Percentiles rank a stretch among this genome's conserved stretches.
Conservation (phyloP, 1,284 basidiomycete species). For the Moesziomyces aphidis region DNA sequence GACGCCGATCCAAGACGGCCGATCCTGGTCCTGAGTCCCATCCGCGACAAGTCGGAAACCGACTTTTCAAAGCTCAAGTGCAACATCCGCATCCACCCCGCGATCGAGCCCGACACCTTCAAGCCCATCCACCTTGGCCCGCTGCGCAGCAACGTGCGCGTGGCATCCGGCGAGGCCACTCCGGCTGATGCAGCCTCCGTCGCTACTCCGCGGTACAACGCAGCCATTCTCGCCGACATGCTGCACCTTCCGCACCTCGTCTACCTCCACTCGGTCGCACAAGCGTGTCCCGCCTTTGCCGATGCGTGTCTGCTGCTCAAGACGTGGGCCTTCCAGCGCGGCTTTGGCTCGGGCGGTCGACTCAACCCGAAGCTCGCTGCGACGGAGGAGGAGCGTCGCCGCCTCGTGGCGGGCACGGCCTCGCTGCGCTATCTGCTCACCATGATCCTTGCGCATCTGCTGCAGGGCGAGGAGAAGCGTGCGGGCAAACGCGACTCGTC, state of each 20-base stretch:
- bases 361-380: slow-evolving; percentile 56
- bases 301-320: slow-evolving; percentile 84
- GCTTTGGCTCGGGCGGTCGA: slow-evolving; percentile 73
- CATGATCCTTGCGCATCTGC: slow-evolving; percentile 66
- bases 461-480: slow-evolving; percentile 66
- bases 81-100: slow-evolving; percentile 80
- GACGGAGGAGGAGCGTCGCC: slow-evolving; percentile 21
- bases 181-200: slow-evolving; percentile 8
- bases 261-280: slow-evolving; percentile 76
- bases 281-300: slow-evolving; percentile 76
- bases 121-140: slow-evolving; percentile 78
- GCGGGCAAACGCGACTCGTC: slow-evolving; percentile 34
- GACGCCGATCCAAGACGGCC: slow-evolving; percentile 78
- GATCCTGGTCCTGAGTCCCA: slow-evolving; percentile 75
- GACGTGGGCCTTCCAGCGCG: slow-evolving; percentile 90
- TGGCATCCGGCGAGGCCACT: slow-evolving; percentile 23
- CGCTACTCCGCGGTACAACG: slow-evolving; percentile 82
- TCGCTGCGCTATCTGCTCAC: slow-evolving; percentile 76
- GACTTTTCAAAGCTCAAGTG: slow-evolving; percentile 79
- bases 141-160: slow-evolving; percentile 71
- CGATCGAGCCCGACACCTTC: slow-evolving; percentile 75
- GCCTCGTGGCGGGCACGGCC: slow-evolving; percentile 64
- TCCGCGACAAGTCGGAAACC: slow-evolving; percentile 71
- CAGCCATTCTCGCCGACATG: slow-evolving; percentile 77
- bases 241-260: slow-evolving; percentile 78